A percentile compares a stretch with the other conserved stretches of the same genome.
Conservation (phyloP, 148 eudicot species). For the Polygonum maritimum region DNA sequence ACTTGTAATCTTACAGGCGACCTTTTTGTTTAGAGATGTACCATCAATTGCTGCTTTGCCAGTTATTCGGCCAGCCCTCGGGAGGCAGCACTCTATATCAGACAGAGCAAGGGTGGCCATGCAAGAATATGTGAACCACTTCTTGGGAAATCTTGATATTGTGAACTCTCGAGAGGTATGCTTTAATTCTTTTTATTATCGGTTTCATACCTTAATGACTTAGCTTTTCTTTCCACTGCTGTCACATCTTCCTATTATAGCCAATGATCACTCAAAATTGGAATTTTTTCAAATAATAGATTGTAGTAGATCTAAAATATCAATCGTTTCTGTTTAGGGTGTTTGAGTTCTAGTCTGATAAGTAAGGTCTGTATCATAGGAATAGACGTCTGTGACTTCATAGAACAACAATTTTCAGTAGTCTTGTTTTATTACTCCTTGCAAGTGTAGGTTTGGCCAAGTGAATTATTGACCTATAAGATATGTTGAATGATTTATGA, state of each 20-base stretch:
- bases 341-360: slow-evolving; percentile 1
- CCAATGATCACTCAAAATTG: neutral
- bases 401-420: neutral
- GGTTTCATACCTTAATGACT: neutral
- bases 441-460: neutral
- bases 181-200: slow-evolving; percentile 1
- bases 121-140: slow-evolving; percentile 96
- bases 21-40: slow-evolving; percentile 81
- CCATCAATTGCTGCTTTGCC: slow-evolving; percentile 98
- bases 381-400: neutral
- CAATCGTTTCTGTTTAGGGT: neutral
- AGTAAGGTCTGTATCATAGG: neutral
- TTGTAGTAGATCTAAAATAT: neutral
- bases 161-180: slow-evolving; percentile 91
- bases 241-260: neutral
- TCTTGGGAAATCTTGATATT: slow-evolving; percentile 77
- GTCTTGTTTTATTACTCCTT: neutral
- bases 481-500: neutral
- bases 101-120: slow-evolving; percentile 88
- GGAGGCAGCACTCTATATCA: slow-evolving; percentile 85
- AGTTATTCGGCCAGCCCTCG: slow-evolving; percentile 86
- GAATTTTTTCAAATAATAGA: neutral
- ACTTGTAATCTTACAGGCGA: slow-evolving; percentile 40
- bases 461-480: neutral
- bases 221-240: neutral